Evolutionary conservation across 345 rosid genomes (phyloP).

Genomic region (Toxicodendron radicans): DNA sequence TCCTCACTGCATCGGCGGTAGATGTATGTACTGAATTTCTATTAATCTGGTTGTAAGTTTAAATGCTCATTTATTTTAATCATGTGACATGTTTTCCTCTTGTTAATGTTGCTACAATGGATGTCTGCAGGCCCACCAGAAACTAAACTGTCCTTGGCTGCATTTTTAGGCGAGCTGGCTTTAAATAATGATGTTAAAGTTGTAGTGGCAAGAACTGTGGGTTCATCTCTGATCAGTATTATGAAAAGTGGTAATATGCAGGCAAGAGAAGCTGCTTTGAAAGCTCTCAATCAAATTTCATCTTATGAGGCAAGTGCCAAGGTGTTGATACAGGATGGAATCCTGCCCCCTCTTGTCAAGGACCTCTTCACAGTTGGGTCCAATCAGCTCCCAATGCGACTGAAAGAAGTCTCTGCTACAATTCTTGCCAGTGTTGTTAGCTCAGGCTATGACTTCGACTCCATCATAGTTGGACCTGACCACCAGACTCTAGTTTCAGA

Average conservation of each 20-base stretch:
- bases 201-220: constrained; percentile 70
- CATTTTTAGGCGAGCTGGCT: constrained; percentile 81
- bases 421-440: constrained; percentile 87
- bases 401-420: constrained; percentile 90
- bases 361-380: constrained; percentile 79
- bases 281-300: constrained; percentile 85
- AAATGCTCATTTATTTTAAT: constrained; percentile 9
- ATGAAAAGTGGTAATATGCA: constrained; percentile 70
- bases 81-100: background rate
- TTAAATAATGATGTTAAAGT: constrained; percentile 78
- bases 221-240: constrained; percentile 70
- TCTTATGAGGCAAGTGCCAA: constrained; percentile 74
- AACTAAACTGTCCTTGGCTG: constrained; percentile 83
- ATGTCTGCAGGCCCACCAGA: constrained; percentile 73
- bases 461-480: constrained; percentile 62
- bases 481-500: constrained; percentile 87
- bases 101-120: constrained; percentile 25
- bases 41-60: constrained; percentile 4
- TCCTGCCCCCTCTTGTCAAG: constrained; percentile 86
- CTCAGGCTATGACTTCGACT: constrained; percentile 72
- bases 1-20: constrained; percentile 1
- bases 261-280: constrained; percentile 80
- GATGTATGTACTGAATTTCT: background rate
- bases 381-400: constrained; percentile 78
- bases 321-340: constrained; percentile 75